Evolutionary conservation across 257 asterid species (phyloP), one percentile per base, ranked within the genome.

Genomic region (Phtheirospermum japonicum): DNA sequence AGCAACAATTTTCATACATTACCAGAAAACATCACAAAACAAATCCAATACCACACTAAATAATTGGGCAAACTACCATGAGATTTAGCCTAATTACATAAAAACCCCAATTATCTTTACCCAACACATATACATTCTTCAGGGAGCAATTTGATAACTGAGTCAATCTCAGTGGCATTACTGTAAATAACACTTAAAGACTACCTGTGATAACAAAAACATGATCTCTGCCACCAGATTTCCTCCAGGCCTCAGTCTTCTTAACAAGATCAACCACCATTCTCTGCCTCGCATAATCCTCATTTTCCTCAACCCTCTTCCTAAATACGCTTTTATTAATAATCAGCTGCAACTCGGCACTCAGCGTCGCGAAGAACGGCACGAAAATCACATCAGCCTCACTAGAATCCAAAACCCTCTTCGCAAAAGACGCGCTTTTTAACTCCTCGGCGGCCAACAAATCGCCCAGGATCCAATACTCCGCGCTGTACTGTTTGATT

Each of bases 391-490:
- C 98, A 80, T 88, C 97, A 17, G 97, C 94, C 61, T 84, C 89
- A 66, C 57, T 59, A 26, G 28, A 63, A 66, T 71, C 81, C 23
- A 57, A 74, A 50, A 84, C 95, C 90, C 90, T 92, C 45, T 68
- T 70, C 36, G 89, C 88, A 58, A 84, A 80, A 71, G 97, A 92
- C 43, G 74, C 80, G 4, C 59, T 63, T 57, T 77, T 88, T 13
- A 64, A 9, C 32, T 71, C 83, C 32, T 73, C 70, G 7, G 82
- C 79, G 6, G 95, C 67, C 79, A 83, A 34, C 54, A 92, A 59
- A 72, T 86, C 98, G 0, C 95, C 98, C 90, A 83, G 64, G 73
- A 92, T 86, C 98, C 98, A 92, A 64, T 88, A 92, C 78, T 92
- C 98, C 0, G 95, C 95, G 67, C 95, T 92, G 76, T 92, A 92